Base-by-base conservation (phyloP, 1,139 yeast species). In the Nakaseomyces sp. region DNA sequence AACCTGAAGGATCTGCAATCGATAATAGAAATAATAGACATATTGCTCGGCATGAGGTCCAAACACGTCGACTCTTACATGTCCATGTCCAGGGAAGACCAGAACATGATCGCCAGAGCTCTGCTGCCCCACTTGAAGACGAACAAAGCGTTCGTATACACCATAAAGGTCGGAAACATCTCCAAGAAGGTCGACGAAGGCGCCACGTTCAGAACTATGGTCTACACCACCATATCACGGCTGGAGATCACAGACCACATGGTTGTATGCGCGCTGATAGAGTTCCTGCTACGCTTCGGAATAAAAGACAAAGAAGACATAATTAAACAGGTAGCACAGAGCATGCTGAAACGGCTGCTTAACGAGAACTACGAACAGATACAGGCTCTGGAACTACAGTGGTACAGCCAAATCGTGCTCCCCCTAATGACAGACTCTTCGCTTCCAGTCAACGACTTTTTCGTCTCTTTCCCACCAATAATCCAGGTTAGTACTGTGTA, bases 151-250 rank as follows among this genome's bases (percentile, higher is more conserved):
- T 53, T 53, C 35, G 46, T 53, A 12, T 44, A 48, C 7, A 49
- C 50, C 4, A 40, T 56, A 2, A 57, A 56, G 44, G 60, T 55
- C 1, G 61, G 61, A 2, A 56, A 56, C 37, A 47, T 56, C 48
- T 54, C 56, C 44, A 60, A 56, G 38, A 46, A 49, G 15, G 51
- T 54, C 12, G 61, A 57, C 40, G 54, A 53, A 31, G 55, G 58
- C 16, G 29, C 43, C 13, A 28, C 50, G 1, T 38, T 53, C 10
- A 45, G 56, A 31, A 40, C 48, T 3, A 43, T 38, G 35, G 41
- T 49, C 10, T 51, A 30, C 18, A 39, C 32, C 4, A 39, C 38
- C 8, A 20, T 35, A 9, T 35, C 38, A 8, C 26, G 38, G 4
- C 29, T 35, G 7, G 38, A 35, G 5, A 35, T 35, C 38, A 35